Evolutionary conservation across 371 early-diverging fungal genomes (phyloP), one percentile per base, ranked within the genome.

Genomic region (Blakeslea trispora): DNA sequence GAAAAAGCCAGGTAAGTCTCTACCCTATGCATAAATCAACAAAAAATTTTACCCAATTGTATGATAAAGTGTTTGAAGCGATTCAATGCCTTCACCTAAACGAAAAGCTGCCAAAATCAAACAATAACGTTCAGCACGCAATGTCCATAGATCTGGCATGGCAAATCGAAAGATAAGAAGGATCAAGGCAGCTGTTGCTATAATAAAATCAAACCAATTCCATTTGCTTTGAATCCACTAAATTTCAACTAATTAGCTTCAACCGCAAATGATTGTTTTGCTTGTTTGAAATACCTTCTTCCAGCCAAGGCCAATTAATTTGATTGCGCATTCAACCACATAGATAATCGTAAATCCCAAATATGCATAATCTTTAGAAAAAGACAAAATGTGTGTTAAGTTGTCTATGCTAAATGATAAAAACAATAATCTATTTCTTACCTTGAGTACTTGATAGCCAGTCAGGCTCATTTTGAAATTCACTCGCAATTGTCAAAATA

Each of bases 141-240:
- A 35, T 4, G 74, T 68, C 79, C 79, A 78, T 28, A 78, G 45
- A 62, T 76, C 67, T 28, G 81, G 80, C 4, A 69, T 40, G 0
- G 75, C 70, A 63, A 82, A 82, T 15, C 84, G 72, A 11, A 77
- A 54, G 42, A 78, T 65, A 14, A 76, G 57, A 10, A 81, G 67
- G 7, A 78, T 50, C 1, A 82, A 18, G 0, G 84, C 77, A 31
- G 74, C 62, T 0, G 54, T 40, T 1, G 82, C 82, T 45, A 84
- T 74, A 41, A 60, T 53, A 17, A 68, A 65, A 44, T 82, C 81
- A 52, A 75, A 84, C 67, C 79, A 65, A 21, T 82, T 81, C 84
- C 84, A 84, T 54, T 77, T 77, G 31, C 80, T 79, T 14, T 75
- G 59, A 18, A 74, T 60, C 82, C 84, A 84, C 81, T 83, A 64